These are phyloP conservation scores for Rhamnella rubrinervis DNA, from an alignment of 331 rosid species.

Conservation along the genomic window DNA sequence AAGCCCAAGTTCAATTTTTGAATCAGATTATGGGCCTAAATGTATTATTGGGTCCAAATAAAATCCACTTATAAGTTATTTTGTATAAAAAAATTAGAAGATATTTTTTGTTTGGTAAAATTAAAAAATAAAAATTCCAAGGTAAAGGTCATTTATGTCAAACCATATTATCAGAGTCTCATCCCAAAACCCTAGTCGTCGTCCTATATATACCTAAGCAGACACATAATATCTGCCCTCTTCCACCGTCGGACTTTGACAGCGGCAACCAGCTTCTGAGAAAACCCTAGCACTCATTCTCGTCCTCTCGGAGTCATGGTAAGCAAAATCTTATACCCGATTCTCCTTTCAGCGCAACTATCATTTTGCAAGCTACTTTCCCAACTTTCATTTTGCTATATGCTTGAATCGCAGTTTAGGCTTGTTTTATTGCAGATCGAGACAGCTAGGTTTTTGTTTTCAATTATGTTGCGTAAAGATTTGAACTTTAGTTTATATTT, in stretches of 20 bases:
- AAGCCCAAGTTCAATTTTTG: too few species aligned
- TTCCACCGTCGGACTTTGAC: conserved; percentile 21
- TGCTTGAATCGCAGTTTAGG: neutral
- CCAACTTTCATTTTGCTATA: too few species aligned
- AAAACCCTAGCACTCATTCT: conserved; percentile 17
- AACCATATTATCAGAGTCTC: neutral
- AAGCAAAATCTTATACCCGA: neutral
- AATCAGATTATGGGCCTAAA: too few species aligned
- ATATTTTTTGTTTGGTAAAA: too few species aligned
- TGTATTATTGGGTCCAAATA: too few species aligned
- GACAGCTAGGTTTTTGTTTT: neutral
- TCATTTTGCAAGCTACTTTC: neutral
- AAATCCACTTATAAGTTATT: too few species aligned
- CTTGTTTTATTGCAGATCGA: neutral
- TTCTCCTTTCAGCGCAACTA: neutral
- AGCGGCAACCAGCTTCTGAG: too few species aligned
- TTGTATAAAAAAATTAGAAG: too few species aligned
- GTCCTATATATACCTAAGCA: conserved; percentile 9
- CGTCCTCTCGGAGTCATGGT: conserved; percentile 37
- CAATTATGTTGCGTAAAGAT: neutral
- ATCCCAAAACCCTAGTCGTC: conserved; percentile 24
- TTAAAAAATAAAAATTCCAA: neutral
- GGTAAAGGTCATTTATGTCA: conserved; percentile 14
- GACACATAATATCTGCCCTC: neutral
- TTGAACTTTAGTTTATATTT: neutral